Evolutionary conservation across 495 filamentous ascomycete genomes (phyloP), one percentile per base, ranked within the genome.

Genomic region (Antarctomyces pellizariae): DNA sequence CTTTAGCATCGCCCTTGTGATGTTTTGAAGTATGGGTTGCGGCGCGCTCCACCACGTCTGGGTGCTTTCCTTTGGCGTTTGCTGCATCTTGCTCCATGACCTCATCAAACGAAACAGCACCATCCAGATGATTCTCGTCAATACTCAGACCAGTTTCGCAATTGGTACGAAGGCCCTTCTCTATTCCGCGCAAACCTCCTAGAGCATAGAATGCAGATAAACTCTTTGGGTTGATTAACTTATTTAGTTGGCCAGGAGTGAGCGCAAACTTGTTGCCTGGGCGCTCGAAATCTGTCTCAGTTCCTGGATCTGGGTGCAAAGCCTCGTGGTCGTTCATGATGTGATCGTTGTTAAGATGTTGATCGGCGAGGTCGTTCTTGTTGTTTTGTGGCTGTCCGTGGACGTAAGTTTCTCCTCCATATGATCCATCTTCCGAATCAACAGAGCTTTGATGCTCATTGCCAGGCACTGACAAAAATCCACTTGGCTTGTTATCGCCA

Each of bases 191-290:
- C 13, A 89, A 38, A 13, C 82, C 82, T 24, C 82, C 82, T 16
- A 91, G 40, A 0, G 78, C 77, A 35, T 67, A 63, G 33, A 89
- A 77, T 0, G 76, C 79, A 23, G 58, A 54, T 26, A 80, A 53
- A 34, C 57, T 82, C 50, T 90, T 91, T 0, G 80, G 80, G 30
- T 80, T 82, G 20, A 74, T 48, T 5, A 89, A 42, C 43, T 83
- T 89, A 28, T 60, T 66, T 37, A 90, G 40, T 25, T 84, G 77
- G 0, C 80, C 79, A 0, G 75, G 78, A 1, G 73, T 67, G 34
- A 79, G 86, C 1, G 75, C 79, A 32, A 89, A 89, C 20, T 56
- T 65, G 44, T 89, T 89, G 31, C 83, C 57, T 13, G 66, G 56
- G 7, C 79, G 70, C 17, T 64, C 33, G 36, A 84, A 90, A 36